These are phyloP conservation scores for Graphilbum fragrans DNA, from an alignment of 2,329 filamentous ascomycete genomes.

Conservation along the genomic window DNA sequence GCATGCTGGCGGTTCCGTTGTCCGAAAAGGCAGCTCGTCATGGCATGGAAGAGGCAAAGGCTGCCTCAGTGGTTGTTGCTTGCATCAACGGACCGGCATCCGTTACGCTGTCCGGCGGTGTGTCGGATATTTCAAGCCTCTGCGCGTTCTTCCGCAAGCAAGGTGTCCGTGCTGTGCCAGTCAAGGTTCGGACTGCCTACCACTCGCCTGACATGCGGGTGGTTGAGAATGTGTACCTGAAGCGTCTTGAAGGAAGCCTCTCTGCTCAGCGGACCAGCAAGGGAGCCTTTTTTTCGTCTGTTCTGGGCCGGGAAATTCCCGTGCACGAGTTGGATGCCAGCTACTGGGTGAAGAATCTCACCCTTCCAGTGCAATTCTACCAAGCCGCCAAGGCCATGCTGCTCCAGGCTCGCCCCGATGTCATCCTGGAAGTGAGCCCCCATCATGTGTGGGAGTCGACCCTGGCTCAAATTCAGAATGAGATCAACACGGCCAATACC, in stretches of 20 bases:
- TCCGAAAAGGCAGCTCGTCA: conserved; percentile 21
- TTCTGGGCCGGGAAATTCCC: conserved; percentile 8
- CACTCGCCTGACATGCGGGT: conserved; percentile 17
- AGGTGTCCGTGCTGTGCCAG: conserved; percentile 2
- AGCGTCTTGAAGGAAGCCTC: neutral
- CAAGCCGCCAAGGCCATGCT: conserved; percentile 14
- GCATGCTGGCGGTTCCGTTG: conserved; percentile 35
- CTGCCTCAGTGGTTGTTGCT: conserved; percentile 17
- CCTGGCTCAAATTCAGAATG: conserved; percentile 4
- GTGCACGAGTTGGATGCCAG: conserved; percentile 8
- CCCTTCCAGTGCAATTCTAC: conserved; percentile 20
- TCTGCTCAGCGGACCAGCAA: neutral
- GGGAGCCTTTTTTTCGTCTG: conserved; percentile 12
- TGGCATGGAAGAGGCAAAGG: conserved; percentile 7
- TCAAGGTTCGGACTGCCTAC: conserved; percentile 17
- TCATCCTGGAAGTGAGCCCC: conserved; percentile 11
- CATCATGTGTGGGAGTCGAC: conserved; percentile 9
- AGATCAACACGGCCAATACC: too few species aligned
- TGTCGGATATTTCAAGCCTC: conserved; percentile 4
- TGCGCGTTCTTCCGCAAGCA: conserved; percentile 3
- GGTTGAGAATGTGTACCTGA: conserved; percentile 10
- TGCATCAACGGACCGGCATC: conserved; percentile 21
- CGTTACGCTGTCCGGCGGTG: conserved; percentile 22
- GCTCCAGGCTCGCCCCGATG: conserved; percentile 1
- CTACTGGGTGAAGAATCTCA: conserved; percentile 23